phyloP scores from a whole-genome alignment of 768 basidiomycete genomes.

The Kwoniella dendrophila region DNA sequence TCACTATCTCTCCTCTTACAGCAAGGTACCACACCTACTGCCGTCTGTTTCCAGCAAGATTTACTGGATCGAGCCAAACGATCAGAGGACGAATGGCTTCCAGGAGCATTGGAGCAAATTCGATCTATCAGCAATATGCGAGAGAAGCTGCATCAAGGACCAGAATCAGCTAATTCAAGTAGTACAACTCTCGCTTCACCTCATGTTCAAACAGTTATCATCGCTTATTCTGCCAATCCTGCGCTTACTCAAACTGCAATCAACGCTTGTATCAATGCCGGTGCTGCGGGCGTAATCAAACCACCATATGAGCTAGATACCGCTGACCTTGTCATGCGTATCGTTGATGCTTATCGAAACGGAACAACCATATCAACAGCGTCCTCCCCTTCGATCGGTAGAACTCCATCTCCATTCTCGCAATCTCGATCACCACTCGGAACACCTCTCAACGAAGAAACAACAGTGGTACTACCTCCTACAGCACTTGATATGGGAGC shows the following conservation, averaged over 20 bases:
- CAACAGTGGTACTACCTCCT: slow-evolving; percentile 39
- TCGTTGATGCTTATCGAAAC: slow-evolving; percentile 35
- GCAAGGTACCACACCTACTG: slow-evolving; percentile 53
- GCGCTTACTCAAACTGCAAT: slow-evolving; percentile 40
- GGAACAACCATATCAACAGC: slow-evolving; percentile 22
- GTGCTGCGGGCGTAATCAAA: slow-evolving; percentile 51
- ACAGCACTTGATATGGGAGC: slow-evolving; percentile 41
- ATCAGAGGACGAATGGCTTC: slow-evolving; percentile 54
- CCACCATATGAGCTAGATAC: slow-evolving; percentile 51
- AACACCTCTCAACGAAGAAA: not conserved
- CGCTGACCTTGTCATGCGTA: slow-evolving; percentile 29
- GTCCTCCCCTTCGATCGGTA: not conserved
- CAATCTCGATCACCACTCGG: not conserved
- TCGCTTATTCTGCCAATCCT: slow-evolving; percentile 55
- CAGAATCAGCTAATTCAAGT: not conserved
- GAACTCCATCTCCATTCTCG: slow-evolving; percentile 12
- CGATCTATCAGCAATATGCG: slow-evolving; percentile 31
- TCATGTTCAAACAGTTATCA: slow-evolving; percentile 33
- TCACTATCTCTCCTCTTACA: slow-evolving; percentile 50
- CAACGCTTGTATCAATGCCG: slow-evolving; percentile 41
- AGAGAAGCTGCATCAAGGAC: slow-evolving; percentile 4
- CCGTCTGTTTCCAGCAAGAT: slow-evolving; percentile 56
- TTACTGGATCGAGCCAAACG: slow-evolving; percentile 49
- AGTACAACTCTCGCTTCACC: not conserved
- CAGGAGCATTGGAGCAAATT: slow-evolving; percentile 48